Conservation (phyloP, 257 asterid species). For the Osmanthus fragrans region DNA sequence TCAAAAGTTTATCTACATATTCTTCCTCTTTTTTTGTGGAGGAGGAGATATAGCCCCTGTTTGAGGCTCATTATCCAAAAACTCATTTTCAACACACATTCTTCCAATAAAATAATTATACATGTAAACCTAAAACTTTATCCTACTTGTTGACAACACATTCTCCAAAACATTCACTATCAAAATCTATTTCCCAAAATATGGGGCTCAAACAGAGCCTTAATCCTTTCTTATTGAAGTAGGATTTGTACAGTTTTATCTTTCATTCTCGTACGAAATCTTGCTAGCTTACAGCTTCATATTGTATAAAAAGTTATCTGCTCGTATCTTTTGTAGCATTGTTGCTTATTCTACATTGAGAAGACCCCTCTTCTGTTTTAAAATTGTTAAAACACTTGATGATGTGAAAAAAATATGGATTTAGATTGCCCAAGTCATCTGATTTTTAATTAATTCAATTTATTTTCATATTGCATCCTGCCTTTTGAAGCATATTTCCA, state of each 20-base stretch:
- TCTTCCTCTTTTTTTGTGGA: background rate
- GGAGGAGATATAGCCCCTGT: background rate
- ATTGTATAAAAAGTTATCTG: background rate
- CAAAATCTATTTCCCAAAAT: no score
- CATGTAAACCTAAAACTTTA: no score
- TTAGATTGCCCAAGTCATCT: background rate
- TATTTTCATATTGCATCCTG: background rate
- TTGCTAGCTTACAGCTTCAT: background rate
- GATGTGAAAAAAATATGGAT: background rate
- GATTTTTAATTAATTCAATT: background rate
- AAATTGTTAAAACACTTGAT: background rate
- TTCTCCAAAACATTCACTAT: no score
- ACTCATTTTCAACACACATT: no score
- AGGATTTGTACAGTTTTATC: background rate
- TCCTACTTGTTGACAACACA: no score
- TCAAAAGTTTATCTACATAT: background rate
- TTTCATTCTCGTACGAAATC: background rate
- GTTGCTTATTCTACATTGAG: background rate
- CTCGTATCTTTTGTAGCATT: background rate
- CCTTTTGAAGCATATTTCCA: background rate
- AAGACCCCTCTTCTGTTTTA: background rate
- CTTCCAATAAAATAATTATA: no score
- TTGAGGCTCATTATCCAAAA: no score
- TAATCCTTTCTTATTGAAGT: background rate
- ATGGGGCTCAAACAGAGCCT: background rate